Evolutionary conservation across 305 asterid species (phyloP).

Genomic region (Striga hermonthica): DNA sequence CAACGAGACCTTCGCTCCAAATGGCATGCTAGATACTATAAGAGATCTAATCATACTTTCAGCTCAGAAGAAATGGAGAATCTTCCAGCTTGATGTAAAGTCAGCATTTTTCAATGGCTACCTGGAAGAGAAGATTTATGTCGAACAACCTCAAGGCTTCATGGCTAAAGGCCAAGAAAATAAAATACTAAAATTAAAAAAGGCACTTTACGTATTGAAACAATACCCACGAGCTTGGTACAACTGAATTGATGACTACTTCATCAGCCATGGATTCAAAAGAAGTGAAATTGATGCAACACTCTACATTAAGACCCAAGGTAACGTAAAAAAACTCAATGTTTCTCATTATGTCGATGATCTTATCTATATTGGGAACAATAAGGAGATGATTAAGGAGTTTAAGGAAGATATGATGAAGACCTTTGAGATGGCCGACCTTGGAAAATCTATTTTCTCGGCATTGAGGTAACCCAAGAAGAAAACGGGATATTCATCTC

Average conservation of each 20-base stretch:
- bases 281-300: not conserved
- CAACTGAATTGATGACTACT: too few relatives aligned
- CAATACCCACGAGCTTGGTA: not conserved
- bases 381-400: constrained; percentile 2
- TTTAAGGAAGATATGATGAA: not conserved
- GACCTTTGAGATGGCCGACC: not conserved
- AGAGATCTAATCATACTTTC: not conserved
- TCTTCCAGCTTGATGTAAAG: not conserved
- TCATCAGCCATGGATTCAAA: too few relatives aligned
- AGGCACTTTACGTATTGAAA: not conserved
- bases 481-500: not conserved
- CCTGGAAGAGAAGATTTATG: not conserved
- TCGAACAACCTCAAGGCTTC: not conserved
- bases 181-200: not conserved
- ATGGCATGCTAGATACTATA: not conserved
- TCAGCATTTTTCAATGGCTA: constrained; percentile 3
- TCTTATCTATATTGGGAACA: not conserved
- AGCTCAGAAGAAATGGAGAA: not conserved
- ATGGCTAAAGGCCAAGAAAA: not conserved
- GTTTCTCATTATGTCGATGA: constrained; percentile 8
- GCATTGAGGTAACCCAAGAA: not conserved
- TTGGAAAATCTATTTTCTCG: not conserved
- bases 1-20: too few relatives aligned
- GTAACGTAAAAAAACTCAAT: not conserved
- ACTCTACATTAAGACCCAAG: constrained; percentile 18